Evolutionary conservation across 2,329 filamentous ascomycete species (phyloP), one percentile per base, ranked within the genome.

Genomic region (Berkeleyomyces basicola): DNA sequence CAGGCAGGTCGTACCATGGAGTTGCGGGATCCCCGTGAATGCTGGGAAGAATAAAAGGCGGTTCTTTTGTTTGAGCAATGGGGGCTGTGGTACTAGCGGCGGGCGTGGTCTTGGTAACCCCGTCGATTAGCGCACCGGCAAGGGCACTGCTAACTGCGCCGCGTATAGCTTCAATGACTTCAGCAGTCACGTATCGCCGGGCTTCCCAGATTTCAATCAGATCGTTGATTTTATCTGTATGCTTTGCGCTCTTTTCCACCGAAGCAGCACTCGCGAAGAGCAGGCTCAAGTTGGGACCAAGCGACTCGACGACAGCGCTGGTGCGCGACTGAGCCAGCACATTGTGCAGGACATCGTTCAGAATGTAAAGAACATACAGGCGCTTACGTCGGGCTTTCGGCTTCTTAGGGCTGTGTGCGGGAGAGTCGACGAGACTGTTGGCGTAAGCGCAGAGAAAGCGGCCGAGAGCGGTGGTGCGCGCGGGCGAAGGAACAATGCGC

Each of bases 1-100:
- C 89, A 0, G 90, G 90, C 0, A 95, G 76, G 67, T 95, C 89
- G 73, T 90, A 87, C 81, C 86, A 95, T 0, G 86, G 83, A 3
- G 80, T 83, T 0, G 82, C 80, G 1, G 79, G 74, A 69, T 95
- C 88, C 47, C 90, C 90, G 70, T 95, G 90, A 63, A 80, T 82
- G 1, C 86, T 78, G 23, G 90, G 90, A 71, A 95, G 79, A 37
- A 86, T 72, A 69, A 83, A 92, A 0, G 87, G 86, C 0, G 75
- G 74, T 65, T 85, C 77, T 67, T 81, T 85, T 14, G 78, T 74
- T 4, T 75, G 70, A 66, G 75, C 76, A 44, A 67, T 68, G 7
- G 66, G 62, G 42, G 65, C 58, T 16, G 58, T n/a, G 44, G 58
- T n/a, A 16, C 66, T 55, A 46, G 67, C 64, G 14, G 63, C 64